Evolutionary conservation across 371 early-diverging fungal genomes (phyloP).

Genomic region (Mucor plumbeus): DNA sequence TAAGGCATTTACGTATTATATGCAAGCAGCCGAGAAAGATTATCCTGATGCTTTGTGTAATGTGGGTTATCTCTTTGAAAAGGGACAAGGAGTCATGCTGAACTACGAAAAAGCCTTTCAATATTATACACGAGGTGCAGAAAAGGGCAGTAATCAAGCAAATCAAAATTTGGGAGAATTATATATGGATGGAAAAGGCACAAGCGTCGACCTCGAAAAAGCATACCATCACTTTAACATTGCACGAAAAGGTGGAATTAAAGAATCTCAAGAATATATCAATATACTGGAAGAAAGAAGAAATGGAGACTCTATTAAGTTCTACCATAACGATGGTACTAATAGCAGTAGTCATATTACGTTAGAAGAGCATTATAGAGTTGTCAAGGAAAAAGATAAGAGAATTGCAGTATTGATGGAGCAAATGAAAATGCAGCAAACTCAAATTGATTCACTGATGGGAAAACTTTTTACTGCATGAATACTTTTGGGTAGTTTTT

Average conservation of each 20-base stretch:
- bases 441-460: conserved; percentile 2
- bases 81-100: neutral
- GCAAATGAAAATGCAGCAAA: conserved; percentile 2
- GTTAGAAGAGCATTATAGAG: neutral
- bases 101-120: conserved; percentile 1
- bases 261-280: neutral
- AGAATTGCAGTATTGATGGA: neutral
- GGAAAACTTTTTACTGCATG: neutral
- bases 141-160: conserved; percentile 6
- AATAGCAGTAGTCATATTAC: neutral
- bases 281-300: neutral
- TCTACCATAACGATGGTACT: neutral
- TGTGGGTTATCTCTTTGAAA: conserved; percentile 2
- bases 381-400: neutral
- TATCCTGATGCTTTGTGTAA: conserved; percentile 1
- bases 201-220: neutral
- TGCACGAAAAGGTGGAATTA: neutral
- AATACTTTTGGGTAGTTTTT: too few species aligned
- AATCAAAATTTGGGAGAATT: conserved; percentile 8
- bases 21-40: neutral
- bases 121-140: conserved; percentile 4
- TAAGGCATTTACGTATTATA: neutral
- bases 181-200: conserved; percentile 13
- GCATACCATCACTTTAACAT: conserved; percentile 13
- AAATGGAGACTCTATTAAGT: neutral